Evolutionary conservation across 2,329 filamentous ascomycete species (phyloP).

Genomic region (Zymoseptoria brevis): DNA sequence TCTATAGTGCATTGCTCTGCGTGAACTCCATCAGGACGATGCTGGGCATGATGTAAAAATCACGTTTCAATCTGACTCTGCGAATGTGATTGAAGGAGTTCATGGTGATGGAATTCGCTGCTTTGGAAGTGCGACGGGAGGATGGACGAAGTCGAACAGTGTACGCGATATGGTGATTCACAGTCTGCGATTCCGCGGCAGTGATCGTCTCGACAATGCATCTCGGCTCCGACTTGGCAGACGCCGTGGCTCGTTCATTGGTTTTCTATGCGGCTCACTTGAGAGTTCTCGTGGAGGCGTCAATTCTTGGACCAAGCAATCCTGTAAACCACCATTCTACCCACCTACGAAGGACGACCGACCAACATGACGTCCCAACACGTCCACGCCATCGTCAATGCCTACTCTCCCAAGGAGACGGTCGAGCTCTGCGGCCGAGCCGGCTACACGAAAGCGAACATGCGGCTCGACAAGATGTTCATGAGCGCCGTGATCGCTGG

Average conservation of each 20-base stretch:
- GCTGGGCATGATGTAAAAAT: not conserved
- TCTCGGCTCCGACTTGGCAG: not conserved
- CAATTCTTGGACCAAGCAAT: not conserved
- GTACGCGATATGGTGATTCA: not conserved
- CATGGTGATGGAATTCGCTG: too few species aligned
- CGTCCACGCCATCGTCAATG: conserved; percentile 6
- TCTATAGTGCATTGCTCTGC: not conserved
- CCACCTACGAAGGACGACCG: not conserved
- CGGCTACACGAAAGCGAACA: conserved; percentile 46
- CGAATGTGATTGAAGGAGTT: too few species aligned
- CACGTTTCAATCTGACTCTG: too few species aligned
- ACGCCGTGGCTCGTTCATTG: too few species aligned
- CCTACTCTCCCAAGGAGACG: conserved; percentile 31
- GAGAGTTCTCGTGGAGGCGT: not conserved
- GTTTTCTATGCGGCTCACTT: too few species aligned
- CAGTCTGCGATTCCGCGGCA: not conserved
- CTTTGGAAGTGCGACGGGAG: too few species aligned
- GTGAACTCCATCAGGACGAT: not conserved
- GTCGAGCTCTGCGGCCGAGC: conserved; percentile 43
- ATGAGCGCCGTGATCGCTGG: conserved; percentile 46
- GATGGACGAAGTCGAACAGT: too few species aligned
- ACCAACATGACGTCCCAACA: not conserved
- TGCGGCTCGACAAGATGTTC: conserved; percentile 47
- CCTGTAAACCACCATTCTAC: not conserved
- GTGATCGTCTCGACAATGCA: not conserved